Base-by-base conservation (phyloP, 305 asterid species). In the Fraxinus paxiana region DNA sequence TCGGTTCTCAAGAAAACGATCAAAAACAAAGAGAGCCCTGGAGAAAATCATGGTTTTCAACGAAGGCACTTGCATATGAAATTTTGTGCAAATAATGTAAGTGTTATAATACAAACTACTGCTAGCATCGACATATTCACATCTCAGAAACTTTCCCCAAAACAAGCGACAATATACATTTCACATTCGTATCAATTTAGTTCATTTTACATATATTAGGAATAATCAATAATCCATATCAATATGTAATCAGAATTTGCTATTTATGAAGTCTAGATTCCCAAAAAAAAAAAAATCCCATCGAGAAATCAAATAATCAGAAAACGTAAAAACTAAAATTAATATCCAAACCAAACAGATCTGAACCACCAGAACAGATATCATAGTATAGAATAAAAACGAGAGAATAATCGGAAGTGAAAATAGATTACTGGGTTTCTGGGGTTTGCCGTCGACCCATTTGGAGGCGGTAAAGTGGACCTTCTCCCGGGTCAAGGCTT, bases 361-460 rank as follows among this genome's bases (percentile, higher is more conserved):
- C 73, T 30, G 73, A 67, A 67, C 5, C 15, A 20, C 70, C 28
- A 8, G 28, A 59, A 59, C 70, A 22, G 5, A 4, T 28, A 28
- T 26, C n/a, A 28, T 13, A 10, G 37, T 22, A 67, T 12, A 28
- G 7, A 79, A 48, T 22, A 15, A 73, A 35, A 22, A 8, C 2
- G 1, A 0, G 6, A 61, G 56, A 67, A 73, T 13, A 69, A 34
- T 4, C 33, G 41, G 1, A 4, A 75, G 30, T 2, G 1, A 0
- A 74, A 46, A 31, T 1, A 0, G 5, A 34, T 83, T 88, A 95
- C 97, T 86, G 38, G 98, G 94, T 77, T 91, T 95, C 90, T 91
- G 89, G 17, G 91, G 93, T 41, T 85, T 92, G 81, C 96, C 97
- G n/a, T 95, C 92, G 77, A 79, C 88, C 98, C 98, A 95, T 87